Base-by-base conservation (phyloP, 805 yeast genomes). In the Kuraishia borneana region DNA sequence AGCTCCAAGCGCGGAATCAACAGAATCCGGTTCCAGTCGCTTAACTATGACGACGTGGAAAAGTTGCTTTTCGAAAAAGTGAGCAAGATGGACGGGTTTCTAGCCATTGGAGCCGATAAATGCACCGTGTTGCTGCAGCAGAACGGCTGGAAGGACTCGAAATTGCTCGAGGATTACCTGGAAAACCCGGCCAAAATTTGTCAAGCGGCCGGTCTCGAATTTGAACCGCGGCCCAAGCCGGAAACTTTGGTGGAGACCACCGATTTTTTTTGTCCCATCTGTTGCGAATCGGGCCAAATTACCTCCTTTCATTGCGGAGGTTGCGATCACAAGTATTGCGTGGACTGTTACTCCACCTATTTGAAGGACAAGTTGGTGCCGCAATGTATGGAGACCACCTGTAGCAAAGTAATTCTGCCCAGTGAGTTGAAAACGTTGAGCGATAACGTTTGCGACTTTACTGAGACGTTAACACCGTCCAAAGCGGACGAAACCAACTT, bases 311-410 rank as follows among this genome's bases (percentile, higher is more conserved):
- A 66, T 3, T 52, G 84, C 12, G 21, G 36, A 13, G 64, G 64
- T 12, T 92, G 97, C 53, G 67, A 65, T 6, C 96, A 89, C 53
- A 61, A 59, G 34, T 81, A 63, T 44, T 92, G 98, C 50, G 44
- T 61, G 2, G 59, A 57, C 9, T 89, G 98, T 53, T 88, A 80
- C 51, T 48, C 58, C 12, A 63, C 63, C 22, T 88, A 84, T 50
- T 57, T 81, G 14, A 46, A 57, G 5, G 70, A 65, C 32, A 63
- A 65, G 36, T 42, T 61, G 37, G 33, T 40, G 60, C 71, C 84
- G 3, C 59, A 64, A 18, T 89, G 97, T 48, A 83, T 83, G 38
- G 74, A 71, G 18, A 68, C 78, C 22, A 55, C 61, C 5, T 73
- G 92, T 50, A 32, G 38, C 7, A 44, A 63, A 16, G 47, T 58